Percentiles rank a stretch among this genome's conserved stretches.
These are phyloP conservation scores for Platanus orientalis DNA, from an alignment of 164 flowering plant species.

Conservation along the genomic window DNA sequence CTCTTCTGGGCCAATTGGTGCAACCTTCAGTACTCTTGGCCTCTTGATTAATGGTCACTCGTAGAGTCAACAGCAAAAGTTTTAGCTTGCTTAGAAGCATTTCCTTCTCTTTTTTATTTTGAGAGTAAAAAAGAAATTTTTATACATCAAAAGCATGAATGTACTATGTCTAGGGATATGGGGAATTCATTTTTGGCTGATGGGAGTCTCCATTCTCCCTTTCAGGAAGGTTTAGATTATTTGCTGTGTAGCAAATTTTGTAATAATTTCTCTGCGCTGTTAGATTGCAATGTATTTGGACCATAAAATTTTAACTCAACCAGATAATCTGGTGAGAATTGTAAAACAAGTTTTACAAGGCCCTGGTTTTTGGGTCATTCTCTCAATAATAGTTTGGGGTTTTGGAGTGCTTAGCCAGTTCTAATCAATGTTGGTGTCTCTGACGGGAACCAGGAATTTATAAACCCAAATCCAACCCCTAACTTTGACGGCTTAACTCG, in stretches of 20 bases:
- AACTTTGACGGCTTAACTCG: neutral
- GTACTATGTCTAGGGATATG: constrained; percentile 10
- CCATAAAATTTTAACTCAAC: constrained; percentile 18
- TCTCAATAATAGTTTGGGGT: too few species aligned
- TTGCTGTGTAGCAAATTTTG: constrained; percentile 35
- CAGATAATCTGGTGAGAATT: constrained; percentile 20
- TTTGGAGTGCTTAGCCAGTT: neutral
- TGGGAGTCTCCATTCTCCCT: constrained; percentile 21
- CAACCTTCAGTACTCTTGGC: constrained; percentile 10
- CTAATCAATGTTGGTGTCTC: constrained; percentile 3
- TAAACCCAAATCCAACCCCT: neutral
- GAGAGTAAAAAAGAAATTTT: neutral
- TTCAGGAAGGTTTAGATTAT: constrained; percentile 32
- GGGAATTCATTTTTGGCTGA: constrained; percentile 33
- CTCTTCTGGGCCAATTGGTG: constrained; percentile 3
- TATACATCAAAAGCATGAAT: constrained; percentile 17
- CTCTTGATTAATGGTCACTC: constrained; percentile 9
- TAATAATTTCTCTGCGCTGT: constrained; percentile 30
- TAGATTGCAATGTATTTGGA: constrained; percentile 11
- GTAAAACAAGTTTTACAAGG: constrained; percentile 11
- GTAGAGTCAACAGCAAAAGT: constrained; percentile 27
- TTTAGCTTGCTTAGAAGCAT: constrained; percentile 25
- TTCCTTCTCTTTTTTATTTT: constrained; percentile 5
- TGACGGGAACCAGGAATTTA: constrained; percentile 3
- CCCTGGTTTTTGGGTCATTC: constrained; percentile 1